Conservation (phyloP, 139 green algal species). For the Chlorella sorokiniana region DNA sequence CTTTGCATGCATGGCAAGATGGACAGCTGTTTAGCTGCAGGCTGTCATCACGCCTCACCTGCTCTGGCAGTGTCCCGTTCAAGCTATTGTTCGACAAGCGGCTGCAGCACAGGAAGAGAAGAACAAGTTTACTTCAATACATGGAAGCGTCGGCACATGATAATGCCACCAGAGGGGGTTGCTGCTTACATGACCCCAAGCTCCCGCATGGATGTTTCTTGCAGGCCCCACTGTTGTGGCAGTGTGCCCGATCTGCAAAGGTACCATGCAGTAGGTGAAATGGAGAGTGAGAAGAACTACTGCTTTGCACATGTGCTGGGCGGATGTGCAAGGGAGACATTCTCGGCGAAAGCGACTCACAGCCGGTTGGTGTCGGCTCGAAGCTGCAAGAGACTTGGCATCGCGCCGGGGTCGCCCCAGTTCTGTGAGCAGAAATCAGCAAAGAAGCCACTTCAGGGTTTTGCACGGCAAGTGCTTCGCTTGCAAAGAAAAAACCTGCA, state of each 20-base stretch:
- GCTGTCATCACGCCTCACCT: neutral
- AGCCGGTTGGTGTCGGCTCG: conserved; percentile 21
- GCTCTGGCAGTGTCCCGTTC: conserved; percentile 16
- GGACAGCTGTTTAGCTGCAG: neutral
- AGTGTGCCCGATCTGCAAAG: conserved; percentile 14
- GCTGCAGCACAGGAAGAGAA: neutral
- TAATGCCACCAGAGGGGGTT: too few relatives aligned
- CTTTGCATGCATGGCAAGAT: neutral
- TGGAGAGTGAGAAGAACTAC: too few relatives aligned
- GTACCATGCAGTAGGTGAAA: neutral
- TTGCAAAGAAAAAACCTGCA: neutral
- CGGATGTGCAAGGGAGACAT: too few relatives aligned
- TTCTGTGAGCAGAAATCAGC: conserved; percentile 2
- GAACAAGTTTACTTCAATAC: neutral
- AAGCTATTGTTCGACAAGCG: conserved; percentile 32
- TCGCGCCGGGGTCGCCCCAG: conserved; percentile 2
- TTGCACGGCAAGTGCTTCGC: neutral
- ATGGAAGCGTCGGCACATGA: too few relatives aligned
- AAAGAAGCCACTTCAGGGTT: neutral
- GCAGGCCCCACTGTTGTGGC: conserved; percentile 10
- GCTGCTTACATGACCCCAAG: conserved; percentile 19
- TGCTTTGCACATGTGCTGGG: too few relatives aligned
- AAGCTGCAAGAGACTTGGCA: conserved; percentile 33
- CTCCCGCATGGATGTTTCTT: conserved; percentile 16
- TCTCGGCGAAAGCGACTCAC: too few relatives aligned